Conservation (phyloP, 2,329 filamentous ascomycete genomes). For the Trichoderma koningiopsis region DNA sequence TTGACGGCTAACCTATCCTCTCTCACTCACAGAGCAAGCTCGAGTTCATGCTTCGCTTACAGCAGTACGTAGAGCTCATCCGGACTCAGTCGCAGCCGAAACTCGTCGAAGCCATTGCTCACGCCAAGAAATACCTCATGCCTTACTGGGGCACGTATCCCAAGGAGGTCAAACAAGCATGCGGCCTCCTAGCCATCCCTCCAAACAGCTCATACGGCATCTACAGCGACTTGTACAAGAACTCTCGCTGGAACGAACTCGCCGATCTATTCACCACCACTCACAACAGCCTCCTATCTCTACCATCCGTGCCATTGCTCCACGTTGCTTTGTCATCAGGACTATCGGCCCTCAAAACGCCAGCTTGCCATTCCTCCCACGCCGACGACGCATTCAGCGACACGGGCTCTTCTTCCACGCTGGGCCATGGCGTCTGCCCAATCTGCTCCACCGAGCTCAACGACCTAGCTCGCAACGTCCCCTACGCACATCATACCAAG, state of each 20-base stretch:
- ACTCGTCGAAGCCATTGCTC: slow-evolving; percentile 73
- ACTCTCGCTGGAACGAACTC: slow-evolving; percentile 72
- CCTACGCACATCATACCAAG: slow-evolving; percentile 93
- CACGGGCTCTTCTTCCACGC: slow-evolving; percentile 37
- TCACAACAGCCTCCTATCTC: slow-evolving; percentile 80
- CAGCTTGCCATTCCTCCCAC: slow-evolving; percentile 77
- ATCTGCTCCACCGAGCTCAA: slow-evolving; percentile 97
- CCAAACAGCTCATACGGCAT: slow-evolving; percentile 49
- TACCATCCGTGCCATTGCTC: slow-evolving; percentile 80
- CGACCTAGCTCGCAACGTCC: slow-evolving; percentile 82
- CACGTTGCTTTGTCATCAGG: slow-evolving; percentile 90
- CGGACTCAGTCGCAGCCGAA: slow-evolving; percentile 65
- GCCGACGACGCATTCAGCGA: slow-evolving; percentile 41
- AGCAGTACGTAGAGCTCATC: slow-evolving; percentile 93
- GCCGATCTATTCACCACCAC: slow-evolving; percentile 80
- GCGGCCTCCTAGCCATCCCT: slow-evolving; percentile 76
- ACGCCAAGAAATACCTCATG: slow-evolving; percentile 80
- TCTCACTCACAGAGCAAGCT: slow-evolving; percentile 65
- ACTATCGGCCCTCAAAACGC: slow-evolving; percentile 92
- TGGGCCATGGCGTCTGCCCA: slow-evolving; percentile 79
- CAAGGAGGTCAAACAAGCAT: slow-evolving; percentile 69
- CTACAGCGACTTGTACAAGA: slow-evolving; percentile 67
- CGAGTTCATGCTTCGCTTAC: slow-evolving; percentile 89
- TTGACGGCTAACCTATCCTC: slow-evolving; percentile 11
- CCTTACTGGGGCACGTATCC: slow-evolving; percentile 70